Base-by-base conservation (phyloP, 1,284 basidiomycete species). In the Mycena citricolor region DNA sequence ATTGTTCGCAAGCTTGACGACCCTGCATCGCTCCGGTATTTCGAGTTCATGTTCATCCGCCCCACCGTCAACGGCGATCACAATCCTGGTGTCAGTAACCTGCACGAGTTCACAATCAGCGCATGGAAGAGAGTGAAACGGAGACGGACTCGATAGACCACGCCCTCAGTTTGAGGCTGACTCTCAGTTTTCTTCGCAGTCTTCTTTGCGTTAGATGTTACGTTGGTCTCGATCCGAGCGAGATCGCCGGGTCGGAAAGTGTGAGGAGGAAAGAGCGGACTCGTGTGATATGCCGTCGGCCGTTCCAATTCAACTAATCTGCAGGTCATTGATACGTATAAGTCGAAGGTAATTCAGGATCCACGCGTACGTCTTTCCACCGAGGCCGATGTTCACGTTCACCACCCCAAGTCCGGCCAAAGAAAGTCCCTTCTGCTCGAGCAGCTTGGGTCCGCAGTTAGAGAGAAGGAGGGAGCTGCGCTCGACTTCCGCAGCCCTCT, bases 1-100 rank as follows among this genome's bases (percentile, higher is more conserved):
- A 37, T 85, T 91, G 57, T 97, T 97, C 4, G 91, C 94, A 2
- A 97, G 74, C 62, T 97, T 97, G 40, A 97, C 66, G 49, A 95
- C 66, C 12, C 90, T 73, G 60, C 90, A 87, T 30, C 87, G 71
- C 54, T 94, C 90, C 2, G 93, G 91, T 1, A 95, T 62, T 52
- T 92, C 87, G 5, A 90, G 63, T 28, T 87, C 34, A 13, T 22
- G 16, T 37, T 54, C 84, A 40, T 82, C 79, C 26, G 77, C 69
- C 30, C 54, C 57, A 17, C 73, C 66, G 56, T 88, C 82, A 14
- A 90, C 69, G 2, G 90, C 89, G 40, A 93, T 73, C 8, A 89
- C 76, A 39, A 94, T 82, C 42, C 81, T 79, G 1, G 83, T 82
- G 47, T 87, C 85, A 7, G 85, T 81, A 3, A 90, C 79, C 87